A percentile compares a stretch with the other conserved stretches of the same genome.
phyloP scores from a whole-genome alignment of 2,329 filamentous ascomycete genomes.

The Tolypocladium amazonense region DNA sequence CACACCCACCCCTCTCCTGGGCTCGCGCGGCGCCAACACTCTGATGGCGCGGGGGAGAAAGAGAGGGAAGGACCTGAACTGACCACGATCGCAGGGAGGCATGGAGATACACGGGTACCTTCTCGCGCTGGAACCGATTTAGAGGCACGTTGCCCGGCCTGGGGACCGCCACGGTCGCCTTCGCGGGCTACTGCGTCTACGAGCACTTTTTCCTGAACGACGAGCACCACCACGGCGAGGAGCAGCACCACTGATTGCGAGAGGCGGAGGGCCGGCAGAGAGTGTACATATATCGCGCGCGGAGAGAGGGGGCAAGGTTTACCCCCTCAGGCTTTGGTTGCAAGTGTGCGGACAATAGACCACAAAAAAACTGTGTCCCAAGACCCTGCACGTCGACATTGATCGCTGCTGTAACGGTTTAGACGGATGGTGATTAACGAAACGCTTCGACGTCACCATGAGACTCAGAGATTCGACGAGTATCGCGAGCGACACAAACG shows the following conservation, averaged over 20 bases:
- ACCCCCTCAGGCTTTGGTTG: neutral
- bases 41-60: neutral
- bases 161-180: constrained; percentile 85
- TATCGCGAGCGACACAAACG: too few species aligned
- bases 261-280: constrained; percentile 8
- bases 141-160: constrained; percentile 79
- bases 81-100: constrained; percentile 54
- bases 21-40: neutral
- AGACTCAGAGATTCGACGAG: neutral
- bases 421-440: neutral
- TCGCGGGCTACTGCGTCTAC: constrained; percentile 79
- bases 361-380: neutral
- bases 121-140: constrained; percentile 84
- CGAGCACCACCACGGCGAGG: constrained; percentile 44
- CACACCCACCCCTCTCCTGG: neutral
- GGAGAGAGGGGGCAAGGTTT: neutral
- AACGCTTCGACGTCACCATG: neutral
- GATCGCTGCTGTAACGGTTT: neutral
- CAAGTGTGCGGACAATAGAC: neutral
- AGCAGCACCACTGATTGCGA: constrained; percentile 24
- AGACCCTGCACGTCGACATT: neutral
- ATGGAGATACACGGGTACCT: constrained; percentile 87
- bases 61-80: neutral
- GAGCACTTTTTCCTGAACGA: constrained; percentile 81
- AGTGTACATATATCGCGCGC: constrained; percentile 25